These are phyloP conservation scores for Epichloe sp. DNA, from an alignment of 2,329 filamentous ascomycete species.

Conservation along the genomic window DNA sequence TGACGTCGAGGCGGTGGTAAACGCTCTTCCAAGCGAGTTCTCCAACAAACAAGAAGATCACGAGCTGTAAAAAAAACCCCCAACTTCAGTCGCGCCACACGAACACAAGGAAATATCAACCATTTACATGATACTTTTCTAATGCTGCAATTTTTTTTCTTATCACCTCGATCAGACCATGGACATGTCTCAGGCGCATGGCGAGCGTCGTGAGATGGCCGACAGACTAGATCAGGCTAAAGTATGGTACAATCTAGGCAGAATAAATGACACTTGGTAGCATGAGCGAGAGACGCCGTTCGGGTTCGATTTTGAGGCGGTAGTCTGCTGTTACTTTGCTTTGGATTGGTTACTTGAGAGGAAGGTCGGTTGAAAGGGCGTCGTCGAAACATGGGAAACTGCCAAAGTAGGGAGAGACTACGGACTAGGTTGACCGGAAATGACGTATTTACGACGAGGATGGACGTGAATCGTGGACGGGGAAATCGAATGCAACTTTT, in stretches of 20 bases:
- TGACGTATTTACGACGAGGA: no score
- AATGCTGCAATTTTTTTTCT: background rate
- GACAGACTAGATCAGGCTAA: background rate
- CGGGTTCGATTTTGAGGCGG: background rate
- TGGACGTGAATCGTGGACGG: background rate
- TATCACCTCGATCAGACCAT: background rate
- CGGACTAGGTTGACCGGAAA: no score
- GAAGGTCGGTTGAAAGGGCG: background rate
- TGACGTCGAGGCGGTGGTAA: conserved; percentile 68
- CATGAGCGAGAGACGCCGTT: background rate
- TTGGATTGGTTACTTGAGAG: background rate
- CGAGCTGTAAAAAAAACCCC: conserved; percentile 18
- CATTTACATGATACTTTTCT: background rate
- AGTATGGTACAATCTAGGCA: background rate
- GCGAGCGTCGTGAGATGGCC: background rate
- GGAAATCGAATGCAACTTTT: background rate
- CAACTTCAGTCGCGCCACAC: background rate
- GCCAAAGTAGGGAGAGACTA: background rate
- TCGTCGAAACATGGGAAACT: background rate
- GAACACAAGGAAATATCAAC: background rate
- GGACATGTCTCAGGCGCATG: background rate
- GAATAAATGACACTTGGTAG: background rate
- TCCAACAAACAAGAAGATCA: conserved; percentile 17
- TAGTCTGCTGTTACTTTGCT: background rate
- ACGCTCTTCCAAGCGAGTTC: conserved; percentile 26